phyloP scores from a whole-genome alignment of 306 rosid genomes.

The Trifolium subterraneum region DNA sequence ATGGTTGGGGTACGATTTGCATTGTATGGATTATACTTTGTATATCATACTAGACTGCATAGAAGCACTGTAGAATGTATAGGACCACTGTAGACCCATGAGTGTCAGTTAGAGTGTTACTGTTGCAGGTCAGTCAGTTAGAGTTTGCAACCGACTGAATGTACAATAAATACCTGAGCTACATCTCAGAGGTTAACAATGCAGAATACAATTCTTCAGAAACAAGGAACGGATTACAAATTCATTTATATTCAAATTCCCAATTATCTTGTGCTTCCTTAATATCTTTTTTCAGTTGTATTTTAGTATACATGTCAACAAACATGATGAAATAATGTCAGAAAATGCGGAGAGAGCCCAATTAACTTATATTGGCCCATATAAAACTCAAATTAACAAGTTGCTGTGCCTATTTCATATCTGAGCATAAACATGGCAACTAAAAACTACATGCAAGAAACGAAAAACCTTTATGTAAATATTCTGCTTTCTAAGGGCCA shows the following conservation, averaged over 20 bases:
- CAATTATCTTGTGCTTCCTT: neutral
- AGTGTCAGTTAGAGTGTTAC: neutral
- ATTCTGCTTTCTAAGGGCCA: slow-evolving; percentile 6
- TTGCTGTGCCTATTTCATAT: neutral
- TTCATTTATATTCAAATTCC: slow-evolving; percentile 21
- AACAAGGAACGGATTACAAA: neutral
- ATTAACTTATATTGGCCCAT: neutral
- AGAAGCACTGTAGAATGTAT: neutral
- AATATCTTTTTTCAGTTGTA: neutral
- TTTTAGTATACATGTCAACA: slow-evolving; percentile 2
- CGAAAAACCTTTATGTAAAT: slow-evolving; percentile 23
- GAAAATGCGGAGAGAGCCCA: slow-evolving; percentile 31
- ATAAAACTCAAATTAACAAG: slow-evolving; percentile 14
- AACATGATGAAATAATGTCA: slow-evolving; percentile 4
- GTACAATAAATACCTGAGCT: neutral
- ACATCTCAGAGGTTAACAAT: neutral
- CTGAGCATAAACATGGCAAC: slow-evolving; percentile 17
- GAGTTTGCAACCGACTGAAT: neutral
- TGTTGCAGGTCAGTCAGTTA: slow-evolving; percentile 1
- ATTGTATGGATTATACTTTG: neutral
- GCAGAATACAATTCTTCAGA: neutral
- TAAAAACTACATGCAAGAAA: slow-evolving; percentile 13
- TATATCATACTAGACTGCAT: neutral
- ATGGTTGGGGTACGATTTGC: neutral
- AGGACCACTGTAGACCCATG: neutral